Conservation (phyloP, 495 filamentous ascomycete genomes). For the Penicillium lividum region DNA sequence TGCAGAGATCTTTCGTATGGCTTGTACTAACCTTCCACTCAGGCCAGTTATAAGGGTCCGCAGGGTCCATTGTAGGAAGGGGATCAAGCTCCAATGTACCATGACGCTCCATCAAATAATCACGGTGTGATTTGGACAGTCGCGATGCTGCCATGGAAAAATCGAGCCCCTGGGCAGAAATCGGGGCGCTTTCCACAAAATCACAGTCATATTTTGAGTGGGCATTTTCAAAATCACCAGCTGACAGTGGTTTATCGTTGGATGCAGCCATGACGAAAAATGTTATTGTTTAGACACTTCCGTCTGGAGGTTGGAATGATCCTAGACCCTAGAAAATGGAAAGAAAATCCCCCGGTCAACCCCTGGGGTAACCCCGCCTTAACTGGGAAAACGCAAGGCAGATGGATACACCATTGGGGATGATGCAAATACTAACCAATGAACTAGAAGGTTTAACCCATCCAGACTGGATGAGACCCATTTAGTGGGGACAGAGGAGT, state of each 20-base stretch:
- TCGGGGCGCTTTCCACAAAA: slow-evolving; percentile 35
- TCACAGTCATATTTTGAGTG: slow-evolving; percentile 24
- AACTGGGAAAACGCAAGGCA: neutral
- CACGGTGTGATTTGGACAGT: slow-evolving; percentile 43
- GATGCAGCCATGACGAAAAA: neutral
- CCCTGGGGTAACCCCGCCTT: neutral
- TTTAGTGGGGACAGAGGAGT: neutral
- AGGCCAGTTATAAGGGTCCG: slow-evolving; percentile 60
- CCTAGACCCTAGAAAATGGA: neutral
- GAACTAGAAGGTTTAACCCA: neutral
- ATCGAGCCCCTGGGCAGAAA: slow-evolving; percentile 26
- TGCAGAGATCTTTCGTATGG: neutral
- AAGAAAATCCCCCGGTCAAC: neutral
- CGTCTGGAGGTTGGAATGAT: neutral
- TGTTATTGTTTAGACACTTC: neutral
- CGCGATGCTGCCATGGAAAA: slow-evolving; percentile 23
- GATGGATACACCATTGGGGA: neutral
- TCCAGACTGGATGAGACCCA: neutral
- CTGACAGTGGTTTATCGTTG: too few species aligned
- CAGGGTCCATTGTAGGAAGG: slow-evolving; percentile 49
- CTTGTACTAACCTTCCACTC: slow-evolving; percentile 49
- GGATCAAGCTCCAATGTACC: slow-evolving; percentile 58
- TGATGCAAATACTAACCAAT: neutral
- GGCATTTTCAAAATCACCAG: neutral
- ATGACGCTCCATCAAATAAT: slow-evolving; percentile 55